Percentiles rank a stretch among this genome's conserved stretches.
Conservation (phyloP, 352 stramenopile species). For the Globisporangium spinosum region DNA sequence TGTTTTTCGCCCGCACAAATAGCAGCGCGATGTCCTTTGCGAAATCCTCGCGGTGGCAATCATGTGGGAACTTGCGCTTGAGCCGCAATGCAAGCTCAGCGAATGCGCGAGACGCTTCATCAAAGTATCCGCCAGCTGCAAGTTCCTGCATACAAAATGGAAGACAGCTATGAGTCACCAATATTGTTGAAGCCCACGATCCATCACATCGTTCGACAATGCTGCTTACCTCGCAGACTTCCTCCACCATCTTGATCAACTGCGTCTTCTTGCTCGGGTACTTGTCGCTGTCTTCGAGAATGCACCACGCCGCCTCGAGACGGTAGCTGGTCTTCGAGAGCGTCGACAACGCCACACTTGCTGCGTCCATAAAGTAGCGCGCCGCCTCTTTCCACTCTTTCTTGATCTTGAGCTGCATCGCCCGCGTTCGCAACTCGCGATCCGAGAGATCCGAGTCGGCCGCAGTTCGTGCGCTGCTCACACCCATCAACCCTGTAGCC, state of each 20-base stretch:
- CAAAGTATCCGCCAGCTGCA: slow-evolving; percentile 51
- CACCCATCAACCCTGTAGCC: slow-evolving; percentile 3
- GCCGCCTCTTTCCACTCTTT: slow-evolving; percentile 66
- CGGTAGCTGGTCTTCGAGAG: slow-evolving; percentile 50
- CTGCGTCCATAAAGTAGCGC: slow-evolving; percentile 48
- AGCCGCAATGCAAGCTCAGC: slow-evolving; percentile 56
- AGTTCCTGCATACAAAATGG: slow-evolving; percentile 29
- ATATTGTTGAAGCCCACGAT: not conserved
- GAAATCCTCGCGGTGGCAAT: slow-evolving; percentile 34
- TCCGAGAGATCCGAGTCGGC: slow-evolving; percentile 33
- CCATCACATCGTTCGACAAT: not conserved
- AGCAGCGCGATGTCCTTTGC: slow-evolving; percentile 41
- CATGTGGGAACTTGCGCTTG: slow-evolving; percentile 54
- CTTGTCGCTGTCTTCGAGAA: slow-evolving; percentile 43
- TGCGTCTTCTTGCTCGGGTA: slow-evolving; percentile 39
- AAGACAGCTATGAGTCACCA: not conserved
- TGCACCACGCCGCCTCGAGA: slow-evolving; percentile 64
- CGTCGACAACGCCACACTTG: slow-evolving; percentile 29
- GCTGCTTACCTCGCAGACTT: slow-evolving; percentile 41
- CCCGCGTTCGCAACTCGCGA: slow-evolving; percentile 49
- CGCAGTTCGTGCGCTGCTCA: slow-evolving; percentile 9
- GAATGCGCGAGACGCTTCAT: slow-evolving; percentile 58
- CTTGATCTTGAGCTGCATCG: slow-evolving; percentile 65
- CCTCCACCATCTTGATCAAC: slow-evolving; percentile 38
- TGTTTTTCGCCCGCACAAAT: slow-evolving; percentile 50